Base-by-base conservation (phyloP, 192 early-diverging fungal species). In the Rhizophagus sp. region DNA sequence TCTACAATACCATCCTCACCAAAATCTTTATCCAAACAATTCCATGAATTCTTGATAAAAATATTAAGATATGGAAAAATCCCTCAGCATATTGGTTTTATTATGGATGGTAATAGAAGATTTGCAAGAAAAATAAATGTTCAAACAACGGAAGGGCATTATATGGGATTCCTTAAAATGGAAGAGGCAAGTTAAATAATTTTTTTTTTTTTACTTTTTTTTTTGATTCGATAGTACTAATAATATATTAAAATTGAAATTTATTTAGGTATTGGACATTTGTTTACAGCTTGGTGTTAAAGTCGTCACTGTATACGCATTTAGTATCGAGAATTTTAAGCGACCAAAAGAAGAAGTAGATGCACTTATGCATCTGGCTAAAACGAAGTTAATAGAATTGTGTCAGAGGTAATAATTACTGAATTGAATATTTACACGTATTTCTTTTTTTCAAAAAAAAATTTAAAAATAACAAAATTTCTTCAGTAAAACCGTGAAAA, bases 291-390 rank as follows among this genome's bases (percentile, higher is more conserved):
- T 98, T 27, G 96, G 96, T 9, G 84, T 99, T 25, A 85, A 90
- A 71, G 88, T 90, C 6, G 95, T 99, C 17, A 97, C 95, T 39
- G 93, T 98, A 9, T 99, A 95, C 84, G 98, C 98, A 30, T 98
- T 99, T 88, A 97, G 95, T 74, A 96, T 97, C 65, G 97, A 98
- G 81, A 99, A 99, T 87, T 99, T 99, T 83, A 96, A 95, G 81
- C 88, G 98, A 8, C 89, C 93, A 39, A 79, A 86, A 47, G 92
- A 92, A 17, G 97, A 99, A 84, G 96, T 99, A 4, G 85, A 93
- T 4, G 87, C 88, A 25, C 80, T 99, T 66, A 97, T 98, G 96
- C 83, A 91, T 24, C 77, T 98, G 17, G 92, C 94, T 44, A 85
- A 87, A 63, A 85, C 87, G 8, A 96, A 96, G 79, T 91, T 99